phyloP scores from a whole-genome alignment of 208 protist genomes.

The Crithidia expoeki region DNA sequence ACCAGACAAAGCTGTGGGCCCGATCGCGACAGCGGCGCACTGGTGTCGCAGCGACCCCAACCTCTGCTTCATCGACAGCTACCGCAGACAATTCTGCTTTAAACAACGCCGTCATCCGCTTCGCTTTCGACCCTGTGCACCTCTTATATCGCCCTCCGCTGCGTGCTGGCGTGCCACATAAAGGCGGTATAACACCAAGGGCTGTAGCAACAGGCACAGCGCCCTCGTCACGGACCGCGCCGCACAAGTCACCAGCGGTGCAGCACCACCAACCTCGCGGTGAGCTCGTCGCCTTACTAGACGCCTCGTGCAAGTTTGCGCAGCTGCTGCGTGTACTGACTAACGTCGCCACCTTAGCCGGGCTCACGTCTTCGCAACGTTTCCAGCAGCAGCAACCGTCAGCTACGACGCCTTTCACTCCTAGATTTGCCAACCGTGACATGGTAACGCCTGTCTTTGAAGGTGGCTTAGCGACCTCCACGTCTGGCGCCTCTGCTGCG shows the following conservation, averaged over 20 bases:
- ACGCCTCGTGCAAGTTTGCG: slow-evolving; percentile 25
- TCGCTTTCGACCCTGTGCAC: slow-evolving; percentile 30
- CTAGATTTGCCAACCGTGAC: not conserved
- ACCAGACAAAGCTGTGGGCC: slow-evolving; percentile 26
- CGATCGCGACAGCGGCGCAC: slow-evolving; percentile 1
- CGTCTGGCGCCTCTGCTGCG: not conserved
- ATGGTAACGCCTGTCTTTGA: not conserved
- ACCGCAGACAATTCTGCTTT: slow-evolving; percentile 1
- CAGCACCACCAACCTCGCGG: slow-evolving; percentile 6
- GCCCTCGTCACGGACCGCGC: not conserved
- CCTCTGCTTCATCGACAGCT: slow-evolving; percentile 1
- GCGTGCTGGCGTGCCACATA: not conserved
- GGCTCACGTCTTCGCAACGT: not conserved
- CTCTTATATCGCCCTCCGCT: slow-evolving; percentile 27
- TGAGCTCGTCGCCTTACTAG: slow-evolving; percentile 19
- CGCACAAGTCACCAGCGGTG: not conserved
- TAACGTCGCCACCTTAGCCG: slow-evolving; percentile 25
- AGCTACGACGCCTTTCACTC: not conserved
- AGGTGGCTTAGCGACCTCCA: not conserved
- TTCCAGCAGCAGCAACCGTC: not conserved
- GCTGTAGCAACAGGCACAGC: not conserved
- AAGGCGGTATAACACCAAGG: not conserved
- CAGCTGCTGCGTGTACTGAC: slow-evolving; percentile 35
- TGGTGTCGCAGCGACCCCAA: not conserved
- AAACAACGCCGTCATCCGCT: slow-evolving; percentile 27